A percentile compares a stretch with the other conserved stretches of the same genome.
phyloP scores from a whole-genome alignment of 1,139 yeast genomes.

The Sugiyamaella pinicola region DNA sequence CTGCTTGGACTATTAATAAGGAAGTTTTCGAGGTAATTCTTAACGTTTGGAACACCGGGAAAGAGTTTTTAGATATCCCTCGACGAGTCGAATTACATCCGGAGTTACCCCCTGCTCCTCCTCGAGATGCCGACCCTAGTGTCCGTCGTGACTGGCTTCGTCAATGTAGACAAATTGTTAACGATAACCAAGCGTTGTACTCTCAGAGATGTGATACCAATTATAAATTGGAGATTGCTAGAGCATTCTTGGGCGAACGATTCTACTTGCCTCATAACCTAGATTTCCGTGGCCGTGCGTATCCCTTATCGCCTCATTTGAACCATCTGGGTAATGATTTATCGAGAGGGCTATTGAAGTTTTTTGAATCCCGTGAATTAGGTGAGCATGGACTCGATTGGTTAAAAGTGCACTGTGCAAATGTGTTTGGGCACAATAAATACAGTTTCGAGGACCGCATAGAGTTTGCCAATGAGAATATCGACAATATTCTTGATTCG shows the following conservation, averaged over 20 bases:
- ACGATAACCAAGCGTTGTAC: constrained; percentile 66
- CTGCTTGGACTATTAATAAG: constrained; percentile 91
- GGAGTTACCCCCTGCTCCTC: constrained; percentile 64
- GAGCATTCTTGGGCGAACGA: constrained; percentile 79
- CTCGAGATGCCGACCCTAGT: constrained; percentile 65
- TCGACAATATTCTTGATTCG: constrained; percentile 62
- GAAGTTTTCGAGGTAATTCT: constrained; percentile 68
- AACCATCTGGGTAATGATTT: constrained; percentile 89
- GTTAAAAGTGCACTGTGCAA: constrained; percentile 90
- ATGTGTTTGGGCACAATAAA: constrained; percentile 85
- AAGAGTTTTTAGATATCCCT: constrained; percentile 80
- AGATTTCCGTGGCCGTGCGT: constrained; percentile 95
- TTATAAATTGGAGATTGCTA: constrained; percentile 90
- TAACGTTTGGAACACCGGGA: constrained; percentile 84
- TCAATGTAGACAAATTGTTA: constrained; percentile 56
- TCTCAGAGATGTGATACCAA: constrained; percentile 93
- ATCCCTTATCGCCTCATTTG: constrained; percentile 82
- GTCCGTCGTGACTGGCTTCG: constrained; percentile 69
- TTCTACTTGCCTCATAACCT: constrained; percentile 91
- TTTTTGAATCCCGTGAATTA: constrained; percentile 84
- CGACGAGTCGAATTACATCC: constrained; percentile 51
- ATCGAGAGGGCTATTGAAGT: constrained; percentile 78
- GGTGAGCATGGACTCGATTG: constrained; percentile 79
- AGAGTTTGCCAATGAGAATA: constrained; percentile 65
- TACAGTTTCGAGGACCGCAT: constrained; percentile 76